Base-by-base conservation (phyloP, 768 basidiomycete species). In the Naganishia vishniacii region DNA sequence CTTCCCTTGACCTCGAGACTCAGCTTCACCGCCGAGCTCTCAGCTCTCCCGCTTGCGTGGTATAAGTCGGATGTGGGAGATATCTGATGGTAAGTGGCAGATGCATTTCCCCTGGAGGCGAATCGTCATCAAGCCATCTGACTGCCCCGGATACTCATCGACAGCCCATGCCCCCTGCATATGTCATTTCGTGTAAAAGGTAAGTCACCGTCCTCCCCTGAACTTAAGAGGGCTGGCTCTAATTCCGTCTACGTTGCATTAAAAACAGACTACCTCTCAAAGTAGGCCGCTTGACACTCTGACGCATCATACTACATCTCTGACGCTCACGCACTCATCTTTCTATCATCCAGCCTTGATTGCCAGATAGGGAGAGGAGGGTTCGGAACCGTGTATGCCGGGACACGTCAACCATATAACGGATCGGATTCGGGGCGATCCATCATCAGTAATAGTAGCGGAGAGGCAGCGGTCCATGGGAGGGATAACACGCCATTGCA, bases 101-200 rank as follows among this genome's bases (percentile, higher is more conserved):
- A n/a, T n/a, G n/a, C n/a, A n/a, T n/a, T n/a, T n/a, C n/a, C n/a
- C n/a, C n/a, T n/a, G n/a, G n/a, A n/a, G n/a, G n/a, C n/a, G n/a
- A n/a, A n/a, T n/a, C n/a, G n/a, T n/a, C n/a, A n/a, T n/a, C n/a
- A n/a, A n/a, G n/a, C n/a, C n/a, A n/a, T n/a, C n/a, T n/a, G n/a
- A n/a, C n/a, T n/a, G n/a, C n/a, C n/a, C n/a, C n/a, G n/a, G n/a
- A 56, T 34, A 3, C 18, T 37, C 8, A 4, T 41, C 2, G 2
- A 41, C 23, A 7, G 23, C 42, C 8, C 18, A n/a, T 44, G 42
- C 9, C n/a, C n/a, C 9, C 26, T 26, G n/a, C 53, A 53, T 46
- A 66, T 66, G 65, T 66, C 65, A 3, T 66, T 66, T 40, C 47
- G 60, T 1, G 65, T 66, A 11, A 66, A 66, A 45, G 60, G 65